phyloP scores from a whole-genome alignment of 129 eudicot genomes.

The Chrysanthemum seticuspe region DNA sequence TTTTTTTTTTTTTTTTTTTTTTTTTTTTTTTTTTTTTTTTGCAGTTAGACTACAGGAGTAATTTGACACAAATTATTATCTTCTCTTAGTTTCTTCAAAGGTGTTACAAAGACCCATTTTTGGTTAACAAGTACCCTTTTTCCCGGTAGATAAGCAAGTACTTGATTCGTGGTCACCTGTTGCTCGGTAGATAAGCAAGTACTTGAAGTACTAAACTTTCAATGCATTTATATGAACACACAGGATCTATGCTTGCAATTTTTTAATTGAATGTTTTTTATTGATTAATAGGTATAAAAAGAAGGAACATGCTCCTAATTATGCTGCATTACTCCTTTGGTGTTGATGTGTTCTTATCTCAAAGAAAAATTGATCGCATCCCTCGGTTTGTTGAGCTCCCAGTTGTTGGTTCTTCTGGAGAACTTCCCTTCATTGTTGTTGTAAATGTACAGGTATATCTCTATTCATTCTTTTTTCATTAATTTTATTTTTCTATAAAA shows the following conservation, averaged over 20 bases:
- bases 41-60: not conserved
- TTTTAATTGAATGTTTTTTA: not conserved
- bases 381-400: too few species aligned
- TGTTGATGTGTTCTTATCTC: slow-evolving; percentile 74
- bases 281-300: slow-evolving; percentile 75
- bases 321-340: slow-evolving; percentile 90
- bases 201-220: slow-evolving; percentile 53
- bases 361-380: too few species aligned
- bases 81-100: not conserved
- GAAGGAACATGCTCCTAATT: slow-evolving; percentile 78
- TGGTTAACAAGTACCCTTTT: slow-evolving; percentile 26
- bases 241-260: not conserved
- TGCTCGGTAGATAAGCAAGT: slow-evolving; percentile 83
- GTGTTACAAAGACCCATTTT: too few species aligned
- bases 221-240: not conserved
- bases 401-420: too few species aligned
- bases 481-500: too few species aligned
- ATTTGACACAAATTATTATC: not conserved
- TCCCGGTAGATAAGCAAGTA: slow-evolving; percentile 69
- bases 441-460: too few species aligned
- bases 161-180: slow-evolving; percentile 80
- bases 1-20: too few species aligned
- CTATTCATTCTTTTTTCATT: too few species aligned
- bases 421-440: too few species aligned
- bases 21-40: too few species aligned